phyloP scores from a whole-genome alignment of 805 yeast species.

The Nakazawaea anatomiae region DNA sequence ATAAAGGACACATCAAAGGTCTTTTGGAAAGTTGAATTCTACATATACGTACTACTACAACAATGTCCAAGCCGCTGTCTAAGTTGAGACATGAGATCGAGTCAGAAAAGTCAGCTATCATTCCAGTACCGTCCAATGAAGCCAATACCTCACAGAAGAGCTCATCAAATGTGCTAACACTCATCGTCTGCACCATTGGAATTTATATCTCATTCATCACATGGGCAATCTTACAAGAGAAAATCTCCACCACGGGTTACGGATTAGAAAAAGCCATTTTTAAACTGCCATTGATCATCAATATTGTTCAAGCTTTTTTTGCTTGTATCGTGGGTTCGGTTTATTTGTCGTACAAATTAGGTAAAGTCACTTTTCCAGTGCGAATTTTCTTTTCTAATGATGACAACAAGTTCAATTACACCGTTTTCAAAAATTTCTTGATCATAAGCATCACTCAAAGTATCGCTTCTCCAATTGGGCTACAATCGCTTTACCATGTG shows the following conservation, averaged over 20 bases:
- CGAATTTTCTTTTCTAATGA: constrained; percentile 19
- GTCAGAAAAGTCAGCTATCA: too few species aligned
- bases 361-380: constrained; percentile 24
- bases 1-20: too few species aligned
- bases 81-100: too few species aligned
- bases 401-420: constrained; percentile 18
- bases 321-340: constrained; percentile 65
- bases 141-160: too few species aligned
- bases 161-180: constrained; percentile 5
- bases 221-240: constrained; percentile 92
- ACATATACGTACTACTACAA: too few species aligned
- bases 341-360: constrained; percentile 39
- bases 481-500: constrained; percentile 71
- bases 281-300: constrained; percentile 75
- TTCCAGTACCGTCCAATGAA: too few species aligned
- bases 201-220: constrained; percentile 82
- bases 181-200: constrained; percentile 42
- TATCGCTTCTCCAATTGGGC: constrained; percentile 77
- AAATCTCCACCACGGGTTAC: constrained; percentile 72
- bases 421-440: constrained; percentile 30
- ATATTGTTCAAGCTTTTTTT: constrained; percentile 64
- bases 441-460: constrained; percentile 71
- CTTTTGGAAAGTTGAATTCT: too few species aligned
- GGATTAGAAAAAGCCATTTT: constrained; percentile 51
- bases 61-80: too few species aligned